Evolutionary conservation across 1,139 yeast species (phyloP).

Genomic region (Meyerozyma elateridarum): DNA sequence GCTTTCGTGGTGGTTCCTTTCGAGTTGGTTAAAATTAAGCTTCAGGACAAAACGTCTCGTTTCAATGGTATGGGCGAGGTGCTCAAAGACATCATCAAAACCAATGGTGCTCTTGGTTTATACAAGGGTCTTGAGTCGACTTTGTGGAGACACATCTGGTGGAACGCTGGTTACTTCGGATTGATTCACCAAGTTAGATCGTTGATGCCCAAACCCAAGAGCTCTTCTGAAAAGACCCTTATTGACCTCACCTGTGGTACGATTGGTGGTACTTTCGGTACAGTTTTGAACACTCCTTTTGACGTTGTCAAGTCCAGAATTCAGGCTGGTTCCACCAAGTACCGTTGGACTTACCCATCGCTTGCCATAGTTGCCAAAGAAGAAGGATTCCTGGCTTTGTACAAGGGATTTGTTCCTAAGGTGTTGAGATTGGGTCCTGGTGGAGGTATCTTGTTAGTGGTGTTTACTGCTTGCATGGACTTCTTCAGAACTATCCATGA

Average conservation of each 20-base stretch:
- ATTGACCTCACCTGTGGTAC: conserved; percentile 91
- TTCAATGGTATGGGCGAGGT: conserved; percentile 88
- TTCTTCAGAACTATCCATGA: conserved; percentile 70
- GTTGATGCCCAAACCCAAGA: conserved; percentile 73
- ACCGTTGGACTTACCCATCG: conserved; percentile 90
- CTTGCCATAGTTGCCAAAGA: conserved; percentile 73
- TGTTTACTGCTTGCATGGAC: conserved; percentile 91
- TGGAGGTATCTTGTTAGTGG: conserved; percentile 95
- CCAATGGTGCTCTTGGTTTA: conserved; percentile 77
- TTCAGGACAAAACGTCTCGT: conserved; percentile 82
- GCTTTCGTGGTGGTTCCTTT: conserved; percentile 96
- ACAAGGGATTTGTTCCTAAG: conserved; percentile 95
- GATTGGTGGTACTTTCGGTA: conserved; percentile 96
- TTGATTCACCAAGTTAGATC: conserved; percentile 82
- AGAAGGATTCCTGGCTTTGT: conserved; percentile 79
- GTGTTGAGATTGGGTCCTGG: conserved; percentile 98
- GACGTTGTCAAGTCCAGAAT: conserved; percentile 97
- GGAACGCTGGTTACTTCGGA: conserved; percentile 99
- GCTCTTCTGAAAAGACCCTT: conserved; percentile 64
- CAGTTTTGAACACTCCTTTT: conserved; percentile 89
- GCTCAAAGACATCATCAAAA: conserved; percentile 60
- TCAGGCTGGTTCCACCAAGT: conserved; percentile 83
- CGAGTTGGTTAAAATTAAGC: conserved; percentile 79
- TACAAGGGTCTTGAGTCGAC: conserved; percentile 97
- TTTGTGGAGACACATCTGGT: conserved; percentile 90